These are phyloP conservation scores for Aurantiochytrium sp. DNA, from an alignment of 108 stramenopile species.

Conservation along the genomic window DNA sequence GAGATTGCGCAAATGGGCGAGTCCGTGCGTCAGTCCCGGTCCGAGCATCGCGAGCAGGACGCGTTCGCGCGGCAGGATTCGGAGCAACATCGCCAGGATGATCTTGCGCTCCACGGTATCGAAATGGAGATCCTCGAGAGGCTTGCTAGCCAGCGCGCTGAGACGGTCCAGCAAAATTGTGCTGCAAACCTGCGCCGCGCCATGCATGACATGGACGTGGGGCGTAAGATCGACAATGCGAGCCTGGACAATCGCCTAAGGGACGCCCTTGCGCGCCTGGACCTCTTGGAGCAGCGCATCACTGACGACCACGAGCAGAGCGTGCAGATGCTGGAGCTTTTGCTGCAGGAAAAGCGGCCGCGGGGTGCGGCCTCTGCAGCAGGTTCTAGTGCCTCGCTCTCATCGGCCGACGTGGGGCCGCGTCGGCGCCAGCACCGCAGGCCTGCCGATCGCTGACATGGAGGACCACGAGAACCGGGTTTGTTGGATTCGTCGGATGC, in stretches of 20 bases:
- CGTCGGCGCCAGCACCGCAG: too few relatives aligned
- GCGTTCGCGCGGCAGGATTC: too few relatives aligned
- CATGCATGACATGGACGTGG: not conserved
- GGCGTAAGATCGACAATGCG: not conserved
- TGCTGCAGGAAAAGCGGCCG: not conserved
- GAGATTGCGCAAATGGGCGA: not conserved
- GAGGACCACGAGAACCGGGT: too few relatives aligned
- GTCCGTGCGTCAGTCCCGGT: not conserved
- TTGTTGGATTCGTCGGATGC: too few relatives aligned
- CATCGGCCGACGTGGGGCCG: too few relatives aligned
- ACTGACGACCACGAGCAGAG: constrained; percentile 4
- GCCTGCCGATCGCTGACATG: too few relatives aligned
- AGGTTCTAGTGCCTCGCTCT: too few relatives aligned
- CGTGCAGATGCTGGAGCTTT: not conserved
- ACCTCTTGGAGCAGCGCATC: not conserved
- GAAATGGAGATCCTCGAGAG: not conserved
- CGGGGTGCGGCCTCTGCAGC: too few relatives aligned
- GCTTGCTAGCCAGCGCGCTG: not conserved
- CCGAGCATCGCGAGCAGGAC: too few relatives aligned
- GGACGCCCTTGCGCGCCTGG: not conserved
- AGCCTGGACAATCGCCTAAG: not conserved
- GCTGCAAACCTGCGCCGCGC: not conserved
- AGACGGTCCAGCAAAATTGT: not conserved
- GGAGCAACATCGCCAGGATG: too few relatives aligned
- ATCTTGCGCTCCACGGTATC: not conserved